Base-by-base conservation (phyloP, 1,139 yeast genomes). In the Kodamaea alishanica region DNA sequence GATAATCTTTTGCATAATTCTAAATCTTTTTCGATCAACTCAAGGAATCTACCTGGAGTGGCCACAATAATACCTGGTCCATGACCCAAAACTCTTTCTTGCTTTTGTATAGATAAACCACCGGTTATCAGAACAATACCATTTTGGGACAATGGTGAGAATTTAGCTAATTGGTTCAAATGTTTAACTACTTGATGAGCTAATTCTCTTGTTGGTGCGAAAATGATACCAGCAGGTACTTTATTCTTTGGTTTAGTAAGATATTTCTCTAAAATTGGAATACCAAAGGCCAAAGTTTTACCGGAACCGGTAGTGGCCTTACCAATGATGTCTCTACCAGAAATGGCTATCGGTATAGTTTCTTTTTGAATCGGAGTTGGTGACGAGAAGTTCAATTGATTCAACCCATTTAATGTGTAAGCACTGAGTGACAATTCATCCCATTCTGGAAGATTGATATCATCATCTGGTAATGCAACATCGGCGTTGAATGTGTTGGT, bases 221-320 rank as follows among this genome's bases (percentile, higher is more conserved):
- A 86, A 15, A 94, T 77, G 8, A 94, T 67, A 7, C 90, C 97
- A 3, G 82, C 68, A 2, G 96, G 92, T 10, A 72, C 48, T 10
- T 55, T 53, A n/a, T 33, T 44, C n/a, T 58, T 57, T 10, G 54
- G 48, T 38, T 58, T 51, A 6, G 56, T 39, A 10, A 79, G 54
- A 37, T 80, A 69, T 39, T 74, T 75, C 55, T 94, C 96, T 42
- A 92, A 61, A 24, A 94, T 83, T n/a, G 98, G 97, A 23, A 92
- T 77, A 35, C 97, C 97, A 58, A 88, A 92, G 0, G 98, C 98
- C 41, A 90, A 69, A 0, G 98, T 92, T 57, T 92, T 92, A 71
- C 99, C 99, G 0, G 96, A 88, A 58, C 99, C 99, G 1, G 99
- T 94, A 6, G 95, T 84, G 8, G 98, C 98, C 55, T 92, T 94